Base-by-base conservation (phyloP, 2,329 filamentous ascomycete genomes). In the Penicillium sp. region DNA sequence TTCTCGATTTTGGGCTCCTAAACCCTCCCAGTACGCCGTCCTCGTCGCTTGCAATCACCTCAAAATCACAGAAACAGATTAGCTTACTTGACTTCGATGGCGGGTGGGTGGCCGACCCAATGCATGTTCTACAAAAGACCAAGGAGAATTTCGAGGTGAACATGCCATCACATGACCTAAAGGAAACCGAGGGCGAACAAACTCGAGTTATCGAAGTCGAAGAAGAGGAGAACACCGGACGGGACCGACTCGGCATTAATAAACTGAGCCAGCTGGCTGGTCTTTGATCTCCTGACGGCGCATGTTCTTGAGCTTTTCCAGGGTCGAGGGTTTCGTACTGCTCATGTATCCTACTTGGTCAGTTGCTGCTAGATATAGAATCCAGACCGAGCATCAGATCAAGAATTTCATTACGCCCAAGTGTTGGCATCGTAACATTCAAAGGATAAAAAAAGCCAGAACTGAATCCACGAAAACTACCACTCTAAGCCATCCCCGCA, bases 401-500 rank as follows among this genome's bases (percentile, higher is more conserved):
- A 41, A 13, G 5, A 41, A 41, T 19, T 6, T 11, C 35, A 54
- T 54, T 44, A 38, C 5, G 26, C 35, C 31, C 8, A 38, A 23
- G 23, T 45, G 23, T 45, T 17, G 26, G 26, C 26, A 26, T 26
- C 26, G 26, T 26, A 26, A 26, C 26, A 26, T 26, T 26, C 17
- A 45, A 35, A 15, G 23, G 26, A 30, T 3, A 46, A 58, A 23
- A 21, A 15, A 31, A 31, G 15, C 19, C 15, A 15, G 26, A 9
- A 35, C 7, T 17, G 9, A 21, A 15, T 30, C 31, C 13, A 35
- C 49, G 23, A 53, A 21, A 45, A 26, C 70, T 67, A 80, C 79
- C 78, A 81, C 58, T 77, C 74, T 64, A 80, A 66, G 2, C 54
- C 71, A 30, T 69, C 69, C 48, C 77, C 72, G 7, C 71, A 71